A percentile compares a stretch with the other conserved stretches of the same genome.
phyloP scores from a whole-genome alignment of 2,329 filamentous ascomycete genomes.

The Teratosphaeria epicoccoides region DNA sequence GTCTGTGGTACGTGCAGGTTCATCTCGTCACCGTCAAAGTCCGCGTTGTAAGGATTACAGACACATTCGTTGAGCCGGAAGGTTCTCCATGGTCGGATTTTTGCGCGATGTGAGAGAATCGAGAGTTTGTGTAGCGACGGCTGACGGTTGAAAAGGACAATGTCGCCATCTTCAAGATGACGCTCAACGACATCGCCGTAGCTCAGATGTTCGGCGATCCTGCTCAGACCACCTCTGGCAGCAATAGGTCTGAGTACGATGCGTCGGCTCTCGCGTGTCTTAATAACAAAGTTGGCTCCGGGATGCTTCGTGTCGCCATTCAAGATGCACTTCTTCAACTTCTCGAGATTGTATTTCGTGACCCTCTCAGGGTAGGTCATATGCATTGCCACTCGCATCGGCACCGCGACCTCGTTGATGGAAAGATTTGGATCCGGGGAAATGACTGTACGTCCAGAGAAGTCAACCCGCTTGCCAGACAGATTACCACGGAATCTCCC shows the following conservation, averaged over 20 bases:
- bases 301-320: constrained; percentile 75
- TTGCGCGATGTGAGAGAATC: constrained; percentile 92
- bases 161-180: constrained; percentile 88
- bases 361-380: constrained; percentile 90
- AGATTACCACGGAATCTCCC: constrained; percentile 94
- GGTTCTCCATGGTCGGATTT: constrained; percentile 87
- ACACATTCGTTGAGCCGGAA: constrained; percentile 97
- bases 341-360: constrained; percentile 73
- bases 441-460: constrained; percentile 94
- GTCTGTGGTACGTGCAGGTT: constrained; percentile 97
- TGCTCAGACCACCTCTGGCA: constrained; percentile 45
- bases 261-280: constrained; percentile 59
- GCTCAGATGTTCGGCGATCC: constrained; percentile 61
- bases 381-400: constrained; percentile 84
- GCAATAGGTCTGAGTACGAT: constrained; percentile 52
- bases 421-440: constrained; percentile 90
- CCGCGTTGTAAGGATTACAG: constrained; percentile 94
- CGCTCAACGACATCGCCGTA: constrained; percentile 87
- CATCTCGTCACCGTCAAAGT: constrained; percentile 99
- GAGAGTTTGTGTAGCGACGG: constrained; percentile 96
- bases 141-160: constrained; percentile 95
- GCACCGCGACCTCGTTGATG: constrained; percentile 89
- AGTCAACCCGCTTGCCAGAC: constrained; percentile 96
- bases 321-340: constrained; percentile 60
- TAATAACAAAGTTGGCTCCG: constrained; percentile 73